phyloP scores from a whole-genome alignment of 768 basidiomycete species.

The Lactarius evosmus region DNA sequence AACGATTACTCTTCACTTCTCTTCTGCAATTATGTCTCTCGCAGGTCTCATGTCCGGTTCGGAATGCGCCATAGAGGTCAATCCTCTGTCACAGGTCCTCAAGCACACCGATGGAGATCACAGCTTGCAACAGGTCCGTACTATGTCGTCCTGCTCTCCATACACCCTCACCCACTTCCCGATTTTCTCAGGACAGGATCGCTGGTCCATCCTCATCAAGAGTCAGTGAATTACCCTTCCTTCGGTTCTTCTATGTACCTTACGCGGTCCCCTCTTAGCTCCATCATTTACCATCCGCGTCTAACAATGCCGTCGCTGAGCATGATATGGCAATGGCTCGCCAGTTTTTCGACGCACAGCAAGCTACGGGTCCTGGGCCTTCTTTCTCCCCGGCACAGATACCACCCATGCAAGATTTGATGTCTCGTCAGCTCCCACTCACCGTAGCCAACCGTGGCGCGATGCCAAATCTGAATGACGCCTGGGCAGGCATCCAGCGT shows the following conservation, averaged over 20 bases:
- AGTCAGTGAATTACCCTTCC: slow-evolving; percentile 39
- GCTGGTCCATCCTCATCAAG: slow-evolving; percentile 69
- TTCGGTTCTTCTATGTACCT: neutral
- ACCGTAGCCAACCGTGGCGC: slow-evolving; percentile 31
- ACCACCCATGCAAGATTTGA: slow-evolving; percentile 35
- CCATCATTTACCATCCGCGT: slow-evolving; percentile 68
- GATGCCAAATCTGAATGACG: slow-evolving; percentile 12
- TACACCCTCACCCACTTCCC: neutral
- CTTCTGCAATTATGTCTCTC: slow-evolving; percentile 55
- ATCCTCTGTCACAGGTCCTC: slow-evolving; percentile 84
- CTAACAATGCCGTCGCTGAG: slow-evolving; percentile 47
- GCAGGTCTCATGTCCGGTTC: slow-evolving; percentile 82
- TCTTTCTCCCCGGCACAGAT: slow-evolving; percentile 38
- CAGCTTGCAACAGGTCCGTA: slow-evolving; percentile 76
- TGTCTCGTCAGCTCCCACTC: slow-evolving; percentile 29
- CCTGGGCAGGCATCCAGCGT: slow-evolving; percentile 23
- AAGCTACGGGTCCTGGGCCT: slow-evolving; percentile 37
- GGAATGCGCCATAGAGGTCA: slow-evolving; percentile 81
- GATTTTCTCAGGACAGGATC: slow-evolving; percentile 57
- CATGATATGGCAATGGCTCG: slow-evolving; percentile 73
- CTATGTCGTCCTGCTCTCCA: neutral
- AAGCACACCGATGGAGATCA: slow-evolving; percentile 89
- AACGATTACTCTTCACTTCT: slow-evolving; percentile 21
- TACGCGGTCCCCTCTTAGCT: slow-evolving; percentile 44
- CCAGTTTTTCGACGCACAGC: slow-evolving; percentile 66